Conservation (phyloP, 1,284 basidiomycete species). For the Ustilago sp. region DNA sequence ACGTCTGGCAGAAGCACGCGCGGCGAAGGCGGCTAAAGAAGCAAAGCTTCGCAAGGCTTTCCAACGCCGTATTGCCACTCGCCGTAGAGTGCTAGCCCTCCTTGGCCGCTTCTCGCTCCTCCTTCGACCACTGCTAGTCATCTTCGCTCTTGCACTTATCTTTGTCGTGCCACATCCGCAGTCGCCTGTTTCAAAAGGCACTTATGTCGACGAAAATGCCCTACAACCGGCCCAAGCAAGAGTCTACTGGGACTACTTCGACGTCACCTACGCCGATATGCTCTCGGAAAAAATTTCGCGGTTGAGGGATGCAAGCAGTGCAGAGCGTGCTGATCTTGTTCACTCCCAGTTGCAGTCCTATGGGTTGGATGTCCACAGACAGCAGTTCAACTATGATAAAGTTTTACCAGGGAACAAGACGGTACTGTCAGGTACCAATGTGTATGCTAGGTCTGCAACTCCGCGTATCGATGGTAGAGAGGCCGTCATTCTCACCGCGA, state of each 20-base stretch:
- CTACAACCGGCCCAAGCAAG: conserved; percentile 63
- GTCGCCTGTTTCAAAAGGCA: conserved; percentile 56
- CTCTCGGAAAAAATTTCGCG: conserved; percentile 45
- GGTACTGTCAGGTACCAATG: conserved; percentile 76
- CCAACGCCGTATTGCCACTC: conserved; percentile 40
- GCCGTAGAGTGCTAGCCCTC: conserved; percentile 23
- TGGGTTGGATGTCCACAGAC: conserved; percentile 50
- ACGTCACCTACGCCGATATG: conserved; percentile 60
- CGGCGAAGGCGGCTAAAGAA: conserved; percentile 24
- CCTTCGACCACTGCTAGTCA: conserved; percentile 27
- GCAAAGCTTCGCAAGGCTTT: conserved; percentile 31
- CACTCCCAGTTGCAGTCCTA: conserved; percentile 46
- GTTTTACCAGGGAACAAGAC: background rate
- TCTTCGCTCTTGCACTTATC: conserved; percentile 43
- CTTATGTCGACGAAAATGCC: conserved; percentile 69
- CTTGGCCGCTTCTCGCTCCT: conserved; percentile 23
- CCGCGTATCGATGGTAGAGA: conserved; percentile 90
- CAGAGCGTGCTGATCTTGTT: conserved; percentile 49
- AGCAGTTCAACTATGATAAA: conserved; percentile 21
- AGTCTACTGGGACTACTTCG: conserved; percentile 57
- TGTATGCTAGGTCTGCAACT: conserved; percentile 83
- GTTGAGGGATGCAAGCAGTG: conserved; percentile 16
- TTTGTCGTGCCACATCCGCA: conserved; percentile 54
- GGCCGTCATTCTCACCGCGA: conserved; percentile 73
- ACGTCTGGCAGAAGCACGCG: conserved; percentile 20